Conservation (phyloP, 139 green algal species). For the Tetradesmus lagerheimii region DNA sequence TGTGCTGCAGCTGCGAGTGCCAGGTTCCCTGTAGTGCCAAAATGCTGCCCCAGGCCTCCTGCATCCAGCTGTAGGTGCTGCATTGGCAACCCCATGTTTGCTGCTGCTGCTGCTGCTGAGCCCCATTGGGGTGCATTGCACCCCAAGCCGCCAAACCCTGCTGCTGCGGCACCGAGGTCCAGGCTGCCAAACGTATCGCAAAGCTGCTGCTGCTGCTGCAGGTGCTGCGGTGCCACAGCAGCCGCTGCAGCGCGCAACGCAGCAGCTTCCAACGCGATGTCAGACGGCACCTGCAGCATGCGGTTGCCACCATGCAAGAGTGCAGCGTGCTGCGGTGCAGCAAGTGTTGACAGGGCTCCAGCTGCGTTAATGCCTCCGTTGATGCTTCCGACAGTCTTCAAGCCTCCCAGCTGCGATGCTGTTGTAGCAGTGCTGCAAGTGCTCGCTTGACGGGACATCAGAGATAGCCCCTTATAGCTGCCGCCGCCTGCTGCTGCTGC, state of each 20-base stretch:
- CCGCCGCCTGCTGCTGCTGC: neutral
- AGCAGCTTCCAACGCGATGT: neutral
- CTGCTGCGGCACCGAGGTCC: neutral
- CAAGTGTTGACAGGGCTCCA: too few species aligned
- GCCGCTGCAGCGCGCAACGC: neutral
- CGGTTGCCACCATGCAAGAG: neutral
- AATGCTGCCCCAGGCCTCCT: neutral
- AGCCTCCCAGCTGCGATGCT: neutral
- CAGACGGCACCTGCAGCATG: neutral
- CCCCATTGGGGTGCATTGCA: neutral
- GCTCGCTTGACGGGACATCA: neutral
- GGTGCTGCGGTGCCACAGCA: neutral
- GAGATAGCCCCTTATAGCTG: neutral
- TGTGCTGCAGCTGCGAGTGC: conserved; percentile 15
- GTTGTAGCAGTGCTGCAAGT: neutral
- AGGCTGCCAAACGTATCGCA: conserved; percentile 26
- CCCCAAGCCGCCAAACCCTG: neutral
- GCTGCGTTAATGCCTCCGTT: neutral
- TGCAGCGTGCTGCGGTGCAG: neutral
- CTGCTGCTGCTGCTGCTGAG: neutral
- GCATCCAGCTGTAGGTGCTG: neutral
- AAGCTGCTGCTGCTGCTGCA: conserved; percentile 8
- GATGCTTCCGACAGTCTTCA: neutral
- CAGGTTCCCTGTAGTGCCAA: neutral
- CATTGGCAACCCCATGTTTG: neutral